phyloP scores from a whole-genome alignment of 1,284 basidiomycete genomes.

The Vanrija sp. region DNA sequence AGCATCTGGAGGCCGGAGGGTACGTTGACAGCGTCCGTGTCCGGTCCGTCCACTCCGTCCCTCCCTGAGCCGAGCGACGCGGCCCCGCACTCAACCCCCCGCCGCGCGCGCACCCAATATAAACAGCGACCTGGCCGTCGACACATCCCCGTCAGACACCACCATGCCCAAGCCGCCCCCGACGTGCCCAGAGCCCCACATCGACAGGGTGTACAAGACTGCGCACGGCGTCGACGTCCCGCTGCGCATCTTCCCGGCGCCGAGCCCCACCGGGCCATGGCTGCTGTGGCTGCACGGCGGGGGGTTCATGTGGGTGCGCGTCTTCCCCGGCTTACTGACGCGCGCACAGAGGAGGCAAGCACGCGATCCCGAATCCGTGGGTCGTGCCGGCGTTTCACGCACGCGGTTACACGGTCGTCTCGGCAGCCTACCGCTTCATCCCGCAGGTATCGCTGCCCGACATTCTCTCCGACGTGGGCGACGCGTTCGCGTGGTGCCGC shows the following conservation, averaged over 20 bases:
- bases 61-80: no score
- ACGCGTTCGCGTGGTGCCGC: conserved; percentile 23
- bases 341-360: conserved; percentile 18
- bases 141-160: no score
- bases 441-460: conserved; percentile 24
- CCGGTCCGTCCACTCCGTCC: no score
- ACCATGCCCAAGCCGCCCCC: no score
- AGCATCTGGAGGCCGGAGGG: no score
- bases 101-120: no score
- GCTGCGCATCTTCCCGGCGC: conserved; percentile 25
- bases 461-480: conserved; percentile 18
- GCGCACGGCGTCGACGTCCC: conserved; percentile 23
- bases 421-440: conserved; percentile 22
- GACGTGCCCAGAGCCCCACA: conserved; percentile 18
- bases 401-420: conserved; percentile 24
- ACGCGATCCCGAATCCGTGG: conserved; percentile 20
- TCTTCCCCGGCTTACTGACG: background rate
- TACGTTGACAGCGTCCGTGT: no score
- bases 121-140: no score
- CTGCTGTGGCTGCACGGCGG: conserved; percentile 37
- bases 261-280: conserved; percentile 10
- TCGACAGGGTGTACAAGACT: conserved; percentile 24
- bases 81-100: no score
- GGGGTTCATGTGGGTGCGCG: background rate
- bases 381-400: conserved; percentile 21